Base-by-base conservation (phyloP, 2,329 filamentous ascomycete genomes). In the Aphanocladium album region DNA sequence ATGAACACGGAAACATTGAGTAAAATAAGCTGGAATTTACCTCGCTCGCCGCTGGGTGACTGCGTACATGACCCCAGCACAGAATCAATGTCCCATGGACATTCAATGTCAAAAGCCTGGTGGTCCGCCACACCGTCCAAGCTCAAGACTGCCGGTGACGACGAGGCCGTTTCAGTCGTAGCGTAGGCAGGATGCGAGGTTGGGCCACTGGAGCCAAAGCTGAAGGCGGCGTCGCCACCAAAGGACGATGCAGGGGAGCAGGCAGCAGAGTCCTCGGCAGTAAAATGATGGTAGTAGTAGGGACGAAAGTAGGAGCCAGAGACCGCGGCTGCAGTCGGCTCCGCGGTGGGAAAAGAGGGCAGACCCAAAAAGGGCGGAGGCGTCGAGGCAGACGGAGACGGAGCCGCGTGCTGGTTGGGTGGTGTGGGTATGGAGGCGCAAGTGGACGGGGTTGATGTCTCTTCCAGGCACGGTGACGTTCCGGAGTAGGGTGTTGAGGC, bases 21-120 rank as follows among this genome's bases (percentile, higher is more conserved):
- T 3, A 17, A 19, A 51, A 8, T 11, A 19, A 37, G 25, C 16
- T n/a, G 17, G 25, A 16, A 43, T 50, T 27, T 39, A 60, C 57
- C 8, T 60, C n/a, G 57, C 23, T 49, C 50, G 5, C 27, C 9
- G n/a, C 6, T 35, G 35, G n/a, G 17, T 33, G 39, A 11, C 4
- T 47, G 57, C 17, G 35, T 49, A n/a, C 50, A 60, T 47, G 65
- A 41, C 12, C 65, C 65, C 41, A 67, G 47, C 9, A 68, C 62
- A 14, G 58, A 61, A 27, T 69, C 64, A 8, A 67, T 25, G 9
- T 68, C 66, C 63, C 64, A 67, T 19, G 66, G 64, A 37, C 56
- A 66, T 25, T 65, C 60, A 45, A 69, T 65, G 52, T 68, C 66
- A 37, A 65, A 67, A 37, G 58, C 60, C 17, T 68, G 62, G 35